These are phyloP conservation scores for Penicillium pancosmium DNA, from an alignment of 495 filamentous ascomycete species.

Conservation along the genomic window DNA sequence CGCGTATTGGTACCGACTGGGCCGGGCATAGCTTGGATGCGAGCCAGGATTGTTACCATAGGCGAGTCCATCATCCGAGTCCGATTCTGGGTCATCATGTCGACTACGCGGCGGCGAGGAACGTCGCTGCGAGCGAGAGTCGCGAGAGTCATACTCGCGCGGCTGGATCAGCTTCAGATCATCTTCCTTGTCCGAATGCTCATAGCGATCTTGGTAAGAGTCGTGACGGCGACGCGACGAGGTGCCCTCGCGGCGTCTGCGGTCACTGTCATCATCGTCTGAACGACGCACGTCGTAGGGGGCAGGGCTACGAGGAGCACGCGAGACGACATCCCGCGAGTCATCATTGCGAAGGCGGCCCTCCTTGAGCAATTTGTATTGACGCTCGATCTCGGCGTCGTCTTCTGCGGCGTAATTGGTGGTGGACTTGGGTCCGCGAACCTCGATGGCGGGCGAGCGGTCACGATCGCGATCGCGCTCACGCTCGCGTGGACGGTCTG, in stretches of 20 bases:
- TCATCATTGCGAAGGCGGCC: conserved; percentile 13
- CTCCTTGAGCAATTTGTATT: conserved; percentile 29
- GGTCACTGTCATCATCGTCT: conserved; percentile 47
- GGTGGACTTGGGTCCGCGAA: conserved; percentile 23
- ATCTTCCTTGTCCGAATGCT: conserved; percentile 39
- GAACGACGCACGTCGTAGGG: conserved; percentile 48
- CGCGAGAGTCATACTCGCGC: conserved; percentile 24
- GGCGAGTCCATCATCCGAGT: conserved; percentile 44
- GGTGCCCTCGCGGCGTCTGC: conserved; percentile 32
- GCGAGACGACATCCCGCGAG: conserved; percentile 6
- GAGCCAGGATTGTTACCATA: conserved; percentile 41
- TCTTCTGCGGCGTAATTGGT: conserved; percentile 31
- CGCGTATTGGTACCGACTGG: conserved; percentile 54
- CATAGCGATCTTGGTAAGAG: conserved; percentile 35
- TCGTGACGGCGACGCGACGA: conserved; percentile 32
- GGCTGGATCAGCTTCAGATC: conserved; percentile 19
- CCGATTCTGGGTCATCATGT: conserved; percentile 44
- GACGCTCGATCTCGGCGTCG: conserved; percentile 33
- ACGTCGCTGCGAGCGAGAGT: conserved; percentile 25
- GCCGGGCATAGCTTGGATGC: conserved; percentile 53
- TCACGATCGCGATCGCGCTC: conserved; percentile 1
- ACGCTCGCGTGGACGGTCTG: neutral
- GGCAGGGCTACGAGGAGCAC: conserved; percentile 45
- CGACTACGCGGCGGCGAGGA: conserved; percentile 28
- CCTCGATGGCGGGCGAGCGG: conserved; percentile 23